These are phyloP conservation scores for Penicillium sp. DNA, from an alignment of 2,329 filamentous ascomycete genomes.

Conservation along the genomic window DNA sequence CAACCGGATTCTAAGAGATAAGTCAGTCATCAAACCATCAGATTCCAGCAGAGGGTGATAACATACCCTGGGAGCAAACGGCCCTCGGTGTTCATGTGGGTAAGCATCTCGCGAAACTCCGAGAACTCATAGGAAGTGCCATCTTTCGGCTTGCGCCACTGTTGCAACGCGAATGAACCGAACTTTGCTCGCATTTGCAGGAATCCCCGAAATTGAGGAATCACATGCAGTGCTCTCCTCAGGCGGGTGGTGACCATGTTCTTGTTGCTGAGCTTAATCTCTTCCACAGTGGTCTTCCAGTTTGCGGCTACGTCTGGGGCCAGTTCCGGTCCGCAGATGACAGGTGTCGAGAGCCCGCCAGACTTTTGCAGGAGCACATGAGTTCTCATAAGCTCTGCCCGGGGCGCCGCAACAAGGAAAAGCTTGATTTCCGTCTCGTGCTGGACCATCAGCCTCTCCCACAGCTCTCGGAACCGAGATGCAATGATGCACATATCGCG, in stretches of 20 bases:
- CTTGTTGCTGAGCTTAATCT: conserved; percentile 1
- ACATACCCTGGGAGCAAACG: conserved; percentile 39
- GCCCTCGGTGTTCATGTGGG: conserved; percentile 35
- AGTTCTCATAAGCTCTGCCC: conserved; percentile 15
- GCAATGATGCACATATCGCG: conserved; percentile 40
- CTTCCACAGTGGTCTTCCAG: background rate
- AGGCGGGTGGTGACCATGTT: background rate
- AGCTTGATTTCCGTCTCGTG: conserved; percentile 31
- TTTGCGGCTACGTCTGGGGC: background rate
- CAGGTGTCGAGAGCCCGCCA: conserved; percentile 16
- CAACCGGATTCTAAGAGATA: conserved; percentile 22
- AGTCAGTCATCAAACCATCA: background rate
- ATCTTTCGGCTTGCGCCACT: conserved; percentile 32
- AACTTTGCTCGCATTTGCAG: conserved; percentile 44
- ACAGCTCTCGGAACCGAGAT: conserved; percentile 25
- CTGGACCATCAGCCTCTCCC: conserved; percentile 29
- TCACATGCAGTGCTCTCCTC: conserved; percentile 24
- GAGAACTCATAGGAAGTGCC: conserved; percentile 31
- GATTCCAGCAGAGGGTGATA: background rate
- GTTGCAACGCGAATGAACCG: conserved; percentile 40
- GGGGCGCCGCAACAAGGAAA: conserved; percentile 34
- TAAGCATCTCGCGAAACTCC: conserved; percentile 43
- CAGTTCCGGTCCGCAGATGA: conserved; percentile 18
- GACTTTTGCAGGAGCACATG: conserved; percentile 28
- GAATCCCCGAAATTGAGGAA: conserved; percentile 28